phyloP scores from a whole-genome alignment of 1,284 basidiomycete species.

The Caloboletus firmus region DNA sequence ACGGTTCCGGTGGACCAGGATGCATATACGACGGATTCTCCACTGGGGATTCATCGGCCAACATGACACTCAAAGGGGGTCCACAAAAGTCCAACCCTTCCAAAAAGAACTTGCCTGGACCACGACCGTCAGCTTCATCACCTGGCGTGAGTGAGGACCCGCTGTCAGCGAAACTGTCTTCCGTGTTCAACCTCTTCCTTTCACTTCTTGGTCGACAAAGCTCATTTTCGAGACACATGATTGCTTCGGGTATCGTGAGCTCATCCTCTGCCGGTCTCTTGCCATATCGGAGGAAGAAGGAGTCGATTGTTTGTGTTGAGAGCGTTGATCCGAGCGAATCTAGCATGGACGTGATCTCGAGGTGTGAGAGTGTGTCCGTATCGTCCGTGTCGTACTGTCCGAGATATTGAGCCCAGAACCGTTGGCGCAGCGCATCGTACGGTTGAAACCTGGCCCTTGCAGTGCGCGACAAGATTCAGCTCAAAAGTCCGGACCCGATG shows the following conservation, averaged over 20 bases:
- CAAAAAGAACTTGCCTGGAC: conserved; percentile 36
- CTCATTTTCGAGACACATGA: conserved; percentile 80
- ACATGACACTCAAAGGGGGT: conserved; percentile 38
- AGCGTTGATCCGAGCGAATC: conserved; percentile 96
- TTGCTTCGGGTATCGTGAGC: conserved; percentile 76
- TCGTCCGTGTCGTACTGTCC: conserved; percentile 92
- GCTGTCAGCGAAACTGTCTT: conserved; percentile 38
- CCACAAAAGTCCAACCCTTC: conserved; percentile 68
- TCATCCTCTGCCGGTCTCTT: conserved; percentile 72
- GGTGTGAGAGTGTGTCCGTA: conserved; percentile 71
- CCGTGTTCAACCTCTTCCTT: conserved; percentile 57
- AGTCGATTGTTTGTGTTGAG: conserved; percentile 73
- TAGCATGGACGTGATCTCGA: conserved; percentile 95
- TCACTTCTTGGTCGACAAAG: conserved; percentile 70
- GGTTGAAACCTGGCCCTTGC: conserved; percentile 90
- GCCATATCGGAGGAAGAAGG: conserved; percentile 74
- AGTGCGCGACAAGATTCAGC: conserved; percentile 9
- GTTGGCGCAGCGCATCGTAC: conserved; percentile 86
- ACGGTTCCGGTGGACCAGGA: conserved; percentile 24
- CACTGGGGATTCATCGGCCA: conserved; percentile 28
- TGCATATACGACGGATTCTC: conserved; percentile 15
- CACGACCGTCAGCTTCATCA: conserved; percentile 23
- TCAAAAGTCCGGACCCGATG: background rate
- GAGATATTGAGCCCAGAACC: conserved; percentile 91
- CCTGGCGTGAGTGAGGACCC: conserved; percentile 47